Conservation (phyloP, 1,284 basidiomycete species). For the Ustanciosporium gigantosporum region DNA sequence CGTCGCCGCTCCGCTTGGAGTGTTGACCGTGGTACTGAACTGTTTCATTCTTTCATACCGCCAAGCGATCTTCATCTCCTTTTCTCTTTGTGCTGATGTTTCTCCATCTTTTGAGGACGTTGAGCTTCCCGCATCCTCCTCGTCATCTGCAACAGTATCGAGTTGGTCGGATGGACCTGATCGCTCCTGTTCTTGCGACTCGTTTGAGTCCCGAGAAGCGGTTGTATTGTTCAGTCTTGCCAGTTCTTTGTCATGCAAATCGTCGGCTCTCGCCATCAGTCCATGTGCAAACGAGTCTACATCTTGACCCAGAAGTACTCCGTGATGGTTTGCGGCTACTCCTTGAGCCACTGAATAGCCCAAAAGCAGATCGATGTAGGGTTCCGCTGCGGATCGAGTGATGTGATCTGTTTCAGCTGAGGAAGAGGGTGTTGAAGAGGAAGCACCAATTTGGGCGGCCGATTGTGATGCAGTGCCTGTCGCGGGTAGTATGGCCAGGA, state of each 20-base stretch:
- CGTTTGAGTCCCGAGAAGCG: neutral
- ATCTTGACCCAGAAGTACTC: constrained; percentile 69
- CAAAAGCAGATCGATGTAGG: constrained; percentile 82
- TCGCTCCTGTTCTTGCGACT: neutral
- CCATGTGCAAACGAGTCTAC: constrained; percentile 62
- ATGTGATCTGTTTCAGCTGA: constrained; percentile 31
- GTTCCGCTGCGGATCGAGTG: constrained; percentile 55
- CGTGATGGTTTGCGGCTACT: constrained; percentile 71
- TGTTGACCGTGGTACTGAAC: constrained; percentile 79
- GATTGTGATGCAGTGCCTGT: constrained; percentile 38
- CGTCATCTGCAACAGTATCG: constrained; percentile 19
- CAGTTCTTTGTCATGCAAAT: constrained; percentile 25
- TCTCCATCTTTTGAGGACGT: neutral
- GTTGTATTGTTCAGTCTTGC: constrained; percentile 4
- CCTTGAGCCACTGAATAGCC: constrained; percentile 89
- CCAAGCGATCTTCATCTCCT: constrained; percentile 70
- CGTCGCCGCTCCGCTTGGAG: constrained; percentile 4
- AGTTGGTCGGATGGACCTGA: constrained; percentile 18
- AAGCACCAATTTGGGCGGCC: constrained; percentile 54
- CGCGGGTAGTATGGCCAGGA: constrained; percentile 68
- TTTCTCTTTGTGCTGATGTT: constrained; percentile 7
- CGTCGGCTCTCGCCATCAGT: constrained; percentile 50
- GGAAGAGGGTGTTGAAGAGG: constrained; percentile 76
- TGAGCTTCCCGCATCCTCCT: no score
- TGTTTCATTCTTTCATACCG: constrained; percentile 88